phyloP scores from a whole-genome alignment of 2,329 filamentous ascomycete species.

The Aspergillus tamarii region DNA sequence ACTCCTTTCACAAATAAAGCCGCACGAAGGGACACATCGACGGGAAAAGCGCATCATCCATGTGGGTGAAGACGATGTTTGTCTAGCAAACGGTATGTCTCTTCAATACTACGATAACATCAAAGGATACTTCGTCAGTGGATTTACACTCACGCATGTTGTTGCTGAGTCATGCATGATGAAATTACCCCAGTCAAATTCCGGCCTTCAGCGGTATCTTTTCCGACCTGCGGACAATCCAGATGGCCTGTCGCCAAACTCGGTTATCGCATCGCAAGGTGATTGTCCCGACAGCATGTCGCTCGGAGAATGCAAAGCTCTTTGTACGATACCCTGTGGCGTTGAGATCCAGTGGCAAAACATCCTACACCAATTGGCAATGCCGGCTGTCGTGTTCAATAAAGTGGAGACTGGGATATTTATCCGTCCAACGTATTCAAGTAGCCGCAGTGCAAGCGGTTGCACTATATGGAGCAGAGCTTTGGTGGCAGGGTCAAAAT shows the following conservation, averaged over 20 bases:
- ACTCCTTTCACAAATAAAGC: slow-evolving; percentile 43
- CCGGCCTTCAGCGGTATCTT: slow-evolving; percentile 46
- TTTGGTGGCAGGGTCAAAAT: too few species aligned
- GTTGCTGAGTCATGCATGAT: slow-evolving; percentile 42
- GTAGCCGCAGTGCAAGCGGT: too few species aligned
- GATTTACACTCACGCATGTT: slow-evolving; percentile 21
- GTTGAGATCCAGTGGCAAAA: slow-evolving; percentile 59
- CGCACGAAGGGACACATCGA: slow-evolving; percentile 42
- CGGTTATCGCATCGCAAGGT: slow-evolving; percentile 54
- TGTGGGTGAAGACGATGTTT: slow-evolving; percentile 41
- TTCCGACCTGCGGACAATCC: slow-evolving; percentile 30
- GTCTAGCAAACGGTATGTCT: slow-evolving; percentile 50
- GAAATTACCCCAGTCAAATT: slow-evolving; percentile 28
- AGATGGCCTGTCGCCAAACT: slow-evolving; percentile 48
- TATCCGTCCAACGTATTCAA: slow-evolving; percentile 28
- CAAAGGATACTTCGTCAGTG: slow-evolving; percentile 22
- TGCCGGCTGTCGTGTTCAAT: slow-evolving; percentile 55
- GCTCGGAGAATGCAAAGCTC: slow-evolving; percentile 58
- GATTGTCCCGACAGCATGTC: slow-evolving; percentile 54
- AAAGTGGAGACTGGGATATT: slow-evolving; percentile 53
- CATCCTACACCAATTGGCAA: slow-evolving; percentile 55
- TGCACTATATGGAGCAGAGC: too few species aligned
- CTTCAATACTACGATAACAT: slow-evolving; percentile 35
- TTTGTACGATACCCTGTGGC: slow-evolving; percentile 55
- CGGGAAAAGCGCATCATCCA: slow-evolving; percentile 19